Base-by-base conservation (phyloP, 768 basidiomycete species). In the Pholiota molesta region DNA sequence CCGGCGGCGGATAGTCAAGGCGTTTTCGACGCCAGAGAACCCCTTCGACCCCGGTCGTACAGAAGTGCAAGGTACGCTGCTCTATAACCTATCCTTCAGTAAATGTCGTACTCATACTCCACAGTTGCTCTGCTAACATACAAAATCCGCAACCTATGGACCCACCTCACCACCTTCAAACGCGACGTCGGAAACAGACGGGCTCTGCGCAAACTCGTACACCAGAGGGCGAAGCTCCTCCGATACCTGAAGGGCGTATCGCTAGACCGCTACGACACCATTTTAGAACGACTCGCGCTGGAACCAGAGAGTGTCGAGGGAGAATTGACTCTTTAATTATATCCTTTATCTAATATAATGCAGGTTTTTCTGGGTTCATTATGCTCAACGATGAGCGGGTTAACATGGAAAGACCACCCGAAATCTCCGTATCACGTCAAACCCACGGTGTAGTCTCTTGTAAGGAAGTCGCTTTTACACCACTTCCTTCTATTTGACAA, bases 91-190 rank as follows among this genome's bases (percentile, higher is more conserved):
- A 44, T 3, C 56, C 39, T 44, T 17, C 28, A 2, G 17, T 45
- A 28, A 26, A 13, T 31, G 9, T 40, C 47, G 29, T 31, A 54
- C 55, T 23, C 17, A 17, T 55, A 49, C 14, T 11, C 52, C 54
- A 10, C 67, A 98, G 97, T 89, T 61, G 97, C 97, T 1, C 77
- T 98, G 28, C 72, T 95, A 60, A 99, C 97, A 1, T 83, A 89
- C 69, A 83, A 86, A 73, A 97, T 98, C 66, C 92, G 92, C 52
- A 90, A 88, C 65, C 72, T 98, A 40, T 91, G 90, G 83, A 77
- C 77, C 6, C 95, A 97, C 73, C 74, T 97, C 31, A 78, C 72
- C 10, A 81, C 77, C 49, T 89, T 84, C 66, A 88, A 85, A 68
- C 84, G 84, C 59, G 97, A 99, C 71, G 81, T 92, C 28, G 85